Conservation (phyloP, 345 rosid species). For the Clausena lansium region DNA sequence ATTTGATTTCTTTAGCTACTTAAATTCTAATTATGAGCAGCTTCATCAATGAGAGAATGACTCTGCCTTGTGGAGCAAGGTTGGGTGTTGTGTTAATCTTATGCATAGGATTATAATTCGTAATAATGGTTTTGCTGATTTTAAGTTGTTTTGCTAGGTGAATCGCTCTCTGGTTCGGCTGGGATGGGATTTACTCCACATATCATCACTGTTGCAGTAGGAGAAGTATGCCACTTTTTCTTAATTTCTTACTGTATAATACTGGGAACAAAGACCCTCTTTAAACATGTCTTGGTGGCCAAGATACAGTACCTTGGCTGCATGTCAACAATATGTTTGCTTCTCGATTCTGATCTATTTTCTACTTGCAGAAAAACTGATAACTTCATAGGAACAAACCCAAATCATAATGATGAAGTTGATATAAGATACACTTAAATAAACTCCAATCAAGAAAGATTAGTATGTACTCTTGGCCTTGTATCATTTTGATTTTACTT, state of each 20-base stretch:
- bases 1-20: conserved; percentile 7
- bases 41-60: background rate
- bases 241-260: conserved; percentile 2
- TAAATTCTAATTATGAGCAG: conserved; percentile 1
- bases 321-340: background rate
- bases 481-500: background rate
- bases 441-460: background rate
- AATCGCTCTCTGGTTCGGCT: conserved; percentile 65
- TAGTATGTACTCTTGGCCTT: background rate
- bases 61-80: background rate
- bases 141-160: conserved; percentile 51
- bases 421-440: background rate
- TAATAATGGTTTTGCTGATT: conserved; percentile 15
- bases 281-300: background rate
- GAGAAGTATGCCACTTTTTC: conserved; percentile 59
- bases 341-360: background rate
- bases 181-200: conserved; percentile 87
- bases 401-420: background rate
- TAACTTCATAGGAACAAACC: background rate
- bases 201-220: conserved; percentile 61
- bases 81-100: background rate
- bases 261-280: background rate
- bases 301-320: background rate
- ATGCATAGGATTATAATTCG: background rate
- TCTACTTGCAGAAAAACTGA: background rate